Evolutionary conservation across 139 green algal genomes (phyloP), one percentile per base, ranked within the genome.

Genomic region (Auxenochlorella protothecoides): DNA sequence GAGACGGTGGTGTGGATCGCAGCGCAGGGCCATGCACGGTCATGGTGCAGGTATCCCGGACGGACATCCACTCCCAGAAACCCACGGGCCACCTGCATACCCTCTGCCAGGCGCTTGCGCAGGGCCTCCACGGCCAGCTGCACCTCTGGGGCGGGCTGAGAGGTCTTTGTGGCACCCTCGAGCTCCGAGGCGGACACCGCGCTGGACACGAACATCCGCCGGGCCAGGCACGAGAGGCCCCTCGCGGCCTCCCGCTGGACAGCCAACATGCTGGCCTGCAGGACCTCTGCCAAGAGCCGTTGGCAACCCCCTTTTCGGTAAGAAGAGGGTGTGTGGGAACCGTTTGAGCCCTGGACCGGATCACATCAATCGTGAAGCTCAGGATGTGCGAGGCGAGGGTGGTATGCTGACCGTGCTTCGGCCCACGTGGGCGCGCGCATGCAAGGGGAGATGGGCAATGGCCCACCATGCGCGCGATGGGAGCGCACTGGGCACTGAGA

Each of bases 21-120:
- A 44, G 27, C 27, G 27, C 27, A 44, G 27, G 27, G 27, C 27
- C 27, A 44, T 44, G 27, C 27, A 44, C 27, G 27, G 27, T 44
- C 27, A 44, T 44, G 27, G 27, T 44, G 27, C 27, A 62, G 11
- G 11, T 15, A 62, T 9, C 57, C 57, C 57, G 8, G 53, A 67
- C 56, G 27, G 9, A 65, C 65, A 52, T 64, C 68, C 61, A 75
- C 55, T 8, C 61, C 14, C 61, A 63, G n/a, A 7, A 69, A n/a
- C 3, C 16, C 65, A 15, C 14, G 5, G 7, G 71, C 16, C 9
- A 62, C 9, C 57, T 9, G 11, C 9, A 62, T 62, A 86, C 81
- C 81, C 55, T 74, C 57, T 5, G 81, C 73, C 5, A 86, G 75
- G 14, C 78, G 78, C 63, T 77, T 66, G 6, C 76, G 66, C 10